Conservation (phyloP, 2,329 filamentous ascomycete species). For the Alternaria alternata region DNA sequence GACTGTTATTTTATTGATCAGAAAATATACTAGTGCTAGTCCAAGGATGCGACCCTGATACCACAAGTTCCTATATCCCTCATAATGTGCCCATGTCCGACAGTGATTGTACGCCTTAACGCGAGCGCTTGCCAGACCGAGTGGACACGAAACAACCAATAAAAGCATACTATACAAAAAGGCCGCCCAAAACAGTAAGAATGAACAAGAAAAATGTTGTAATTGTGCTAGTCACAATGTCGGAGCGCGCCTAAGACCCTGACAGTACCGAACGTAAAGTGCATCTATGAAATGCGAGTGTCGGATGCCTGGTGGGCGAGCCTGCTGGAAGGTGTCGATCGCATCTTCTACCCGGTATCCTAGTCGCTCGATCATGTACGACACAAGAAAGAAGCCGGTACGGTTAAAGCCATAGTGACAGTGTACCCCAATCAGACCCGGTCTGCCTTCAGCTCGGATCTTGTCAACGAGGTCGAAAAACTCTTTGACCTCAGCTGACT, state of each 20-base stretch:
- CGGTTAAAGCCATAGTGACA: conserved; percentile 97
- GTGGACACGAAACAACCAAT: not conserved
- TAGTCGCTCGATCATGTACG: conserved; percentile 85
- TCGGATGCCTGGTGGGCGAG: conserved; percentile 82
- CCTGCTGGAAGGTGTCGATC: conserved; percentile 76
- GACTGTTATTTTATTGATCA: not conserved
- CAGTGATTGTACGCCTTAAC: conserved; percentile 1
- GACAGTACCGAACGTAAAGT: conserved; percentile 78
- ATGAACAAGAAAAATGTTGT: not conserved
- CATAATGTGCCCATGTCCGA: not conserved
- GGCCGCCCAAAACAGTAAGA: not conserved
- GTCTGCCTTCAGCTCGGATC: conserved; percentile 44
- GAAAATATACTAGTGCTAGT: not conserved
- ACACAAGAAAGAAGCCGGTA: conserved; percentile 89
- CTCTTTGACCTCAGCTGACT: conserved; percentile 64
- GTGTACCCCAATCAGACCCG: conserved; percentile 76
- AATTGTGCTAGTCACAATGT: conserved; percentile 25
- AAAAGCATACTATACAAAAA: conserved; percentile 11
- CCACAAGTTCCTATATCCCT: not conserved
- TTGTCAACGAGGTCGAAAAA: conserved; percentile 68
- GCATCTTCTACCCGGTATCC: conserved; percentile 77
- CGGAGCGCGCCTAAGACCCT: conserved; percentile 53
- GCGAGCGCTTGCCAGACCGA: conserved; percentile 4
- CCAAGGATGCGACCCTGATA: not conserved
- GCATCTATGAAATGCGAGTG: conserved; percentile 90